These are phyloP conservation scores for Linanthus parryae DNA, from an alignment of 148 eudicot species.

Conservation along the genomic window DNA sequence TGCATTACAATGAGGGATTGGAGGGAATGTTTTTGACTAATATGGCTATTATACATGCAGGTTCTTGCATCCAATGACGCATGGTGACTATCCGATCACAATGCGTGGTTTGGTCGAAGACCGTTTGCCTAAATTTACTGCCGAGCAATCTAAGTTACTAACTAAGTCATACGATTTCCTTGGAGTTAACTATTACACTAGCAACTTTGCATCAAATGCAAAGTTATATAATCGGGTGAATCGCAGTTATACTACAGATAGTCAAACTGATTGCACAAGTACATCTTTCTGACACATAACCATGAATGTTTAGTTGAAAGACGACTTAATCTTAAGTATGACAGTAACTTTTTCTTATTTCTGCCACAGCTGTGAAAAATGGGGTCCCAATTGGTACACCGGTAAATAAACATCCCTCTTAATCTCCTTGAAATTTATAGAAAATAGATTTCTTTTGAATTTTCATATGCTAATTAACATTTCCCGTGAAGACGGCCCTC, in stretches of 20 bases:
- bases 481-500: conserved; percentile 12
- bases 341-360: neutral
- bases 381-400: conserved; percentile 5
- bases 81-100: conserved; percentile 2
- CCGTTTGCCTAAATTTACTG: conserved; percentile 1
- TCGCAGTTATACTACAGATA: conserved; percentile 4
- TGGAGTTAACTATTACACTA: conserved; percentile 5
- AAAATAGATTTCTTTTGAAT: neutral
- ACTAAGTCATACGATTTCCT: conserved; percentile 6
- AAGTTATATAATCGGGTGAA: neutral
- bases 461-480: neutral
- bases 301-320: neutral
- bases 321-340: neutral
- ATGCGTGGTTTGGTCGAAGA: conserved; percentile 5
- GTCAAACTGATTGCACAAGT: neutral
- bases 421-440: neutral
- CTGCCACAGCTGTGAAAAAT: conserved; percentile 3
- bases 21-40: neutral
- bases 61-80: conserved; percentile 7
- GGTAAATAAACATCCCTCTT: neutral
- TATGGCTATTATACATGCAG: neutral
- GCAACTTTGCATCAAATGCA: conserved; percentile 1
- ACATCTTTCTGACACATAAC: neutral
- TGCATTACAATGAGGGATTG: neutral
- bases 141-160: neutral